Percentiles rank a stretch among this genome's conserved stretches.
Conservation (phyloP, 2,329 filamentous ascomycete genomes). For the Cordyceps cicadae region DNA sequence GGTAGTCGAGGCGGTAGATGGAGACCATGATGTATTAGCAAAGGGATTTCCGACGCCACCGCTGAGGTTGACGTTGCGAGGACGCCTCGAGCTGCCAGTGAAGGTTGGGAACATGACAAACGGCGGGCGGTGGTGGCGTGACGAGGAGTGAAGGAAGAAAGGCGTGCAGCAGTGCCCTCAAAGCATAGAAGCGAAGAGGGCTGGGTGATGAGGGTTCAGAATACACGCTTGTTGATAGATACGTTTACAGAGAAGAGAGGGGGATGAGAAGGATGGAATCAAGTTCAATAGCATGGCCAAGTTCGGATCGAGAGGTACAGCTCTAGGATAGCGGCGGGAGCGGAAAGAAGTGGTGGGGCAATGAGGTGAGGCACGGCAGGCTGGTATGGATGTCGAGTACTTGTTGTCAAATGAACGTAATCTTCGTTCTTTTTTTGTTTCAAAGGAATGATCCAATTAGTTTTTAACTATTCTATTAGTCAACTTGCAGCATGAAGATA, state of each 20-base stretch:
- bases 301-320: not conserved
- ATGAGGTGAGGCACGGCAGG: not conserved
- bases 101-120: slow-evolving; percentile 79
- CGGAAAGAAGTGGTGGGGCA: not conserved
- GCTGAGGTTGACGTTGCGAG: slow-evolving; percentile 88
- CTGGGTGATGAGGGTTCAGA: not conserved
- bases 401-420: no score
- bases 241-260: no score
- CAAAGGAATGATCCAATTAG: no score
- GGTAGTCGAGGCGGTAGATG: slow-evolving; percentile 51
- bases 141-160: not conserved
- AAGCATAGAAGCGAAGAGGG: not conserved
- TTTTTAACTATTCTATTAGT: no score
- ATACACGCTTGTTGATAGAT: not conserved
- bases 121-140: not conserved
- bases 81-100: slow-evolving; percentile 75
- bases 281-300: no score
- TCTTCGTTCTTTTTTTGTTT: no score
- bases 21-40: slow-evolving; percentile 51
- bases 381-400: no score
- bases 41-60: slow-evolving; percentile 78
- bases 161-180: not conserved
- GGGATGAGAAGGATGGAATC: no score
- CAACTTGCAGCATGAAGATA: no score
- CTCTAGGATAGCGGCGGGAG: not conserved